Evolutionary conservation across 2,329 filamentous ascomycete genomes (phyloP).

Genomic region (Basipetospora sp.): DNA sequence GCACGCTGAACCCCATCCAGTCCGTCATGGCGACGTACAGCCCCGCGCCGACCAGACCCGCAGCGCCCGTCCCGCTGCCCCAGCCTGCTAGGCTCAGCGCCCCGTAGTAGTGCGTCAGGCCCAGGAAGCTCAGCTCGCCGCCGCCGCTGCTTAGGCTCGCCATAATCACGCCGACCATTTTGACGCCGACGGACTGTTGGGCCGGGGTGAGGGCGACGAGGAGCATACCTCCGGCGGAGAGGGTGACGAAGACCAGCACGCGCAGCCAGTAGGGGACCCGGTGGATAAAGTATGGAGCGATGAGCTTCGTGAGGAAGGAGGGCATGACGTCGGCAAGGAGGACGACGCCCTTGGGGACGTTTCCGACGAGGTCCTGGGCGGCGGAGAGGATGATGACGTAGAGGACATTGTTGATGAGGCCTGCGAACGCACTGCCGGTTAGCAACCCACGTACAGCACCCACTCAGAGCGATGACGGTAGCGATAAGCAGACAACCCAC

Average conservation of each 20-base stretch:
- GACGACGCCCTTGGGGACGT: constrained; percentile 81
- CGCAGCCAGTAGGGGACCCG: constrained; percentile 65
- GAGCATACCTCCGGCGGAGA: constrained; percentile 78
- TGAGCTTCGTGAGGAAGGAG: constrained; percentile 73
- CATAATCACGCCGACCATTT: constrained; percentile 69
- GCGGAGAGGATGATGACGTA: constrained; percentile 94
- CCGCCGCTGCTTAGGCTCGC: constrained; percentile 74
- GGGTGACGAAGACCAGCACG: constrained; percentile 55
- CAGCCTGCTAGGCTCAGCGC: constrained; percentile 75
- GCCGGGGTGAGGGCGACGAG: constrained; percentile 65
- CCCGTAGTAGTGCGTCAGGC: constrained; percentile 86
- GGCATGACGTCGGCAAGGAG: constrained; percentile 86
- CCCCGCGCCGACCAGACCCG: constrained; percentile 73
- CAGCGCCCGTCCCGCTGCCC: constrained; percentile 83
- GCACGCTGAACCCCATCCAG: constrained; percentile 59
- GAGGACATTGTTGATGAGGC: constrained; percentile 80
- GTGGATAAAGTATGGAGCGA: constrained; percentile 90
- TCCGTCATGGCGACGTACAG: constrained; percentile 79
- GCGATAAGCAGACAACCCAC: constrained; percentile 29
- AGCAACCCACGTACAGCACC: constrained; percentile 2
- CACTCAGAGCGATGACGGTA: background rate
- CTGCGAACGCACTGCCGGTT: constrained; percentile 11
- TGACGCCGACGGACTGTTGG: constrained; percentile 47
- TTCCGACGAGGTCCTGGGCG: constrained; percentile 86
- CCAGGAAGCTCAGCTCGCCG: constrained; percentile 81